Percentiles rank a stretch among this genome's conserved stretches.
Conservation (phyloP, 768 basidiomycete species). For the Suillus americanus region DNA sequence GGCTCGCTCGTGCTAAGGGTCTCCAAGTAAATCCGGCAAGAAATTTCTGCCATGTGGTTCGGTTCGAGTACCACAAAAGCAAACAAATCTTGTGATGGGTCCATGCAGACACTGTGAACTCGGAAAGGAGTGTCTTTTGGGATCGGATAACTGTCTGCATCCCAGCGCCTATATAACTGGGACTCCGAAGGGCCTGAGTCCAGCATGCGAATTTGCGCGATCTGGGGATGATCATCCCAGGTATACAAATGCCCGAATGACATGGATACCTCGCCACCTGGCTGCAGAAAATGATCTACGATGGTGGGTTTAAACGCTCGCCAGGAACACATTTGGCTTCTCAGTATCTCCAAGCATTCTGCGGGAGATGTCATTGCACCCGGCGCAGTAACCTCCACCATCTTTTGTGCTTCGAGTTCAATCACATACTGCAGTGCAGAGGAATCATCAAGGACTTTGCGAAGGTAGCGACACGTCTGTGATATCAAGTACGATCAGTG, state of each 20-base stretch:
- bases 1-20: conserved; percentile 1
- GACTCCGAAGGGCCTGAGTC: not conserved
- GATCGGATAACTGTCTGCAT: not conserved
- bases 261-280: not conserved
- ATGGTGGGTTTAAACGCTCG: not conserved
- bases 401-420: conserved; percentile 2
- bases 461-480: conserved; percentile 1
- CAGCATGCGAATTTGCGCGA: not conserved
- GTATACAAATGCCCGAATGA: not conserved
- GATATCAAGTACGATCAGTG: not conserved
- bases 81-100: not conserved
- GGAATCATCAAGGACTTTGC: not conserved
- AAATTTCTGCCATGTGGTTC: conserved; percentile 1
- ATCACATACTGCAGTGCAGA: not conserved
- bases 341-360: not conserved
- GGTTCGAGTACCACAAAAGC: not conserved
- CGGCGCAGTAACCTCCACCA: not conserved
- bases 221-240: not conserved
- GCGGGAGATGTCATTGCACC: not conserved
- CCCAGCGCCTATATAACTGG: not conserved
- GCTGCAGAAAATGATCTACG: not conserved
- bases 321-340: not conserved
- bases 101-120: not conserved
- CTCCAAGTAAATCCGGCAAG: conserved; percentile 1
- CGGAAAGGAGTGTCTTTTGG: not conserved